phyloP scores from a whole-genome alignment of 1,284 basidiomycete species.

The Apiotrichum brassicae region DNA sequence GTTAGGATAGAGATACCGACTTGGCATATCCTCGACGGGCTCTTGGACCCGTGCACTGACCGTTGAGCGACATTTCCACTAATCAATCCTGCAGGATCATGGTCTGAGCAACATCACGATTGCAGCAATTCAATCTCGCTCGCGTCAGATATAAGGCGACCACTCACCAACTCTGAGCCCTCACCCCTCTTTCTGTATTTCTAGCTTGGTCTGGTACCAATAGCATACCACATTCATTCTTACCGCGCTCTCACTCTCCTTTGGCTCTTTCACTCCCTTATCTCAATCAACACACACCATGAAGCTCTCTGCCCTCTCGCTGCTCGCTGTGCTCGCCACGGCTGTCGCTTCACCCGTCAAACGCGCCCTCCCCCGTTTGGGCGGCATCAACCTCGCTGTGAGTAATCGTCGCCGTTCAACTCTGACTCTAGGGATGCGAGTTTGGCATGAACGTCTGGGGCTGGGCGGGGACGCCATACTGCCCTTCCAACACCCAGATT shows the following conservation, averaged over 20 bases:
- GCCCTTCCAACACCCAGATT: constrained; percentile 54
- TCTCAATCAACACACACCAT: neutral
- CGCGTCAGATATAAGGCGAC: too few species aligned
- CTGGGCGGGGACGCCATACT: constrained; percentile 26
- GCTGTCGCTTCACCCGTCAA: constrained; percentile 10
- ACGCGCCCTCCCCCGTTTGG: constrained; percentile 25
- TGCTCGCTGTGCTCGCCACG: constrained; percentile 10
- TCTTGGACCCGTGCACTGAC: too few species aligned
- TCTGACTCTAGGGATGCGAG: constrained; percentile 35
- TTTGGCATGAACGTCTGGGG: constrained; percentile 33
- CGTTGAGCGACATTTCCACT: too few species aligned
- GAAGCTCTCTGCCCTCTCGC: constrained; percentile 12
- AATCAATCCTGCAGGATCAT: too few species aligned
- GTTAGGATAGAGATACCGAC: too few species aligned
- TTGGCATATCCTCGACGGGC: too few species aligned
- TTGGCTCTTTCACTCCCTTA: neutral
- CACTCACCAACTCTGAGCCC: too few species aligned
- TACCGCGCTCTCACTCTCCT: neutral
- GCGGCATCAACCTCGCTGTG: constrained; percentile 37
- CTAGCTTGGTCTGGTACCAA: neutral
- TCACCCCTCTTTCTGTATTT: too few species aligned
- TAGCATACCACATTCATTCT: neutral
- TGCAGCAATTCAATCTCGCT: too few species aligned
- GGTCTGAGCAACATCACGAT: too few species aligned
- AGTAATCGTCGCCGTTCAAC: too few species aligned